Percentiles rank a stretch among this genome's conserved stretches.
These are phyloP conservation scores for Schizosaccharomyces octosporus DNA, from an alignment of 805 yeast species.

Conservation along the genomic window DNA sequence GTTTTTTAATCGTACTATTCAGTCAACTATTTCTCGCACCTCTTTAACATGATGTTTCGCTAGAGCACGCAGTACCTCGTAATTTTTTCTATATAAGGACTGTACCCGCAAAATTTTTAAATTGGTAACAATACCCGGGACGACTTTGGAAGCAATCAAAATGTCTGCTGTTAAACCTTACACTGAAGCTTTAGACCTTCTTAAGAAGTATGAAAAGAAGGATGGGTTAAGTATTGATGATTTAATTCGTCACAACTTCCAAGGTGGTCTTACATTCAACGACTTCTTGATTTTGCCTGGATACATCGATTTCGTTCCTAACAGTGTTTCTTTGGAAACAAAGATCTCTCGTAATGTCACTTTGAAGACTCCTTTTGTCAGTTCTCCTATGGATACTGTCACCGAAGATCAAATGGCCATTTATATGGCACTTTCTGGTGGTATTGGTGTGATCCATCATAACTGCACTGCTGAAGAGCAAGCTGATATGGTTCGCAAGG, in stretches of 20 bases:
- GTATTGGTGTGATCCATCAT: constrained; percentile 95
- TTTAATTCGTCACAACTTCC: constrained; percentile 66
- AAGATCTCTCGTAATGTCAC: constrained; percentile 78
- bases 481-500: constrained; percentile 93
- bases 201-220: constrained; percentile 37
- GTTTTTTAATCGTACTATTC: too few species aligned
- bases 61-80: background rate
- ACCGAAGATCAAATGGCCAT: constrained; percentile 96
- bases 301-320: constrained; percentile 44
- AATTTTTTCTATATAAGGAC: background rate
- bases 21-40: background rate
- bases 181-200: constrained; percentile 32
- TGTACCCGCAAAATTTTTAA: background rate
- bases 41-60: too few species aligned
- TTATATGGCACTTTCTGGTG: constrained; percentile 93
- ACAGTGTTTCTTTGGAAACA: constrained; percentile 53
- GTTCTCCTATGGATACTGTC: constrained; percentile 98
- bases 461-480: constrained; percentile 92
- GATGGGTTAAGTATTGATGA: constrained; percentile 72
- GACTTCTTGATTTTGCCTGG: constrained; percentile 92
- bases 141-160: background rate
- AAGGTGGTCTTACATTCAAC: constrained; percentile 95
- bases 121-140: background rate
- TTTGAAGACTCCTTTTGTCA: constrained; percentile 79
- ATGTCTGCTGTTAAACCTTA: background rate